Percentiles rank a stretch among this genome's conserved stretches.
These are phyloP conservation scores for Fragilariopsis cylindrus DNA, from an alignment of 108 stramenopile genomes.

Conservation along the genomic window DNA sequence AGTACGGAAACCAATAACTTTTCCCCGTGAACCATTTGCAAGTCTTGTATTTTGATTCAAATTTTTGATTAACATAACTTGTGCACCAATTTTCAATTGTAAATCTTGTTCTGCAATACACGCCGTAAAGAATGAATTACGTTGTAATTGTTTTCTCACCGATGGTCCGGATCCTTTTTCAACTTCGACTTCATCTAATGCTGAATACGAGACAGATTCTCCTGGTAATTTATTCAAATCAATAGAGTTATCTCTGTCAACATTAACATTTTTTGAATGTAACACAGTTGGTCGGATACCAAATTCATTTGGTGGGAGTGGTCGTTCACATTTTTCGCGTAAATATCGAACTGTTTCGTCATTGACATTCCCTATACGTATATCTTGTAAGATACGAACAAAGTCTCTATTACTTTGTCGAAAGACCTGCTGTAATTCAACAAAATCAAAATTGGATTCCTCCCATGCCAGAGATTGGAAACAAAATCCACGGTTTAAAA, in stretches of 20 bases:
- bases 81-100: constrained; percentile 65
- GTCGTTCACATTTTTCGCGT: constrained; percentile 24
- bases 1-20: constrained; percentile 56
- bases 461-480: constrained; percentile 53
- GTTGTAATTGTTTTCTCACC: constrained; percentile 35
- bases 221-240: constrained; percentile 57
- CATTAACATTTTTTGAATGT: constrained; percentile 72
- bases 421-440: constrained; percentile 70
- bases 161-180: constrained; percentile 35
- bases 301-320: constrained; percentile 35
- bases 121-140: constrained; percentile 34
- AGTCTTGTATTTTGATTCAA: constrained; percentile 36
- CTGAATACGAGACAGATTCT: constrained; percentile 39
- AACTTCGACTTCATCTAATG: constrained; percentile 51
- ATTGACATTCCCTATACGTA: constrained; percentile 53
- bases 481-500: constrained; percentile 40
- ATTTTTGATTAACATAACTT: constrained; percentile 90
- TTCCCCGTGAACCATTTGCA: constrained; percentile 80
- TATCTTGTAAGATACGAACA: constrained; percentile 72
- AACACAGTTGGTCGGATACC: constrained; percentile 59
- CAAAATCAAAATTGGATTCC: constrained; percentile 27
- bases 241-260: constrained; percentile 63
- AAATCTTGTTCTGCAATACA: constrained; percentile 49
- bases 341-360: constrained; percentile 15
- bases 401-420: constrained; percentile 76